Evolutionary conservation across 78 protist species (phyloP).

Genomic region (Emiliania huxleyi): DNA sequence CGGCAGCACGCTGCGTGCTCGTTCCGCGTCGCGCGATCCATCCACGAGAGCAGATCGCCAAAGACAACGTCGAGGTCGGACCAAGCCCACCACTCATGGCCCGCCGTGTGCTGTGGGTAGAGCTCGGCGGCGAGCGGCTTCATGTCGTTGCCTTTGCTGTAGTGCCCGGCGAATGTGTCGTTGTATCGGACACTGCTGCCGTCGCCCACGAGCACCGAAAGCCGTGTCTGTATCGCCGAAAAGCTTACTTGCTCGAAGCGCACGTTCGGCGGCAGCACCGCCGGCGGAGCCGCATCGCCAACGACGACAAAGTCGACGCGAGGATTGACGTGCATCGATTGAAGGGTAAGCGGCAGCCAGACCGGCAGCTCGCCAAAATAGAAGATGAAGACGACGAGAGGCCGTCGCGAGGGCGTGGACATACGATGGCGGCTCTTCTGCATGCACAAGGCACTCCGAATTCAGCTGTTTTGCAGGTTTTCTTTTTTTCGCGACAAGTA

Average conservation of each 20-base stretch:
- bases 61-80: conserved; percentile 2
- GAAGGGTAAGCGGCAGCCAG: conserved; percentile 4
- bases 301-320: not conserved
- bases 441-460: no score
- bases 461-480: no score
- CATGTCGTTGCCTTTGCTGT: conserved; percentile 21
- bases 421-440: no score
- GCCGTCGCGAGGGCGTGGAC: no score
- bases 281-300: not conserved
- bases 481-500: no score
- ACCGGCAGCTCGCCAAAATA: not conserved
- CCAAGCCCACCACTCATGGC: conserved; percentile 2
- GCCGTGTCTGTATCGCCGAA: not conserved
- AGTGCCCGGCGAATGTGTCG: not conserved
- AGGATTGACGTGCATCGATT: not conserved
- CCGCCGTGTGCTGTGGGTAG: not conserved
- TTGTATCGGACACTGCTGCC: not conserved
- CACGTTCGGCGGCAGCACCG: not conserved
- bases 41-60: not conserved
- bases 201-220: not conserved
- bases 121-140: conserved; percentile 8
- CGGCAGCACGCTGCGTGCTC: not conserved
- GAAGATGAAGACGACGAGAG: not conserved
- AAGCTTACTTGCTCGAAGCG: not conserved
- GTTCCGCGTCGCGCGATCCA: not conserved